phyloP scores from a whole-genome alignment of 257 asterid genomes.

The Forsythia viridissima region DNA sequence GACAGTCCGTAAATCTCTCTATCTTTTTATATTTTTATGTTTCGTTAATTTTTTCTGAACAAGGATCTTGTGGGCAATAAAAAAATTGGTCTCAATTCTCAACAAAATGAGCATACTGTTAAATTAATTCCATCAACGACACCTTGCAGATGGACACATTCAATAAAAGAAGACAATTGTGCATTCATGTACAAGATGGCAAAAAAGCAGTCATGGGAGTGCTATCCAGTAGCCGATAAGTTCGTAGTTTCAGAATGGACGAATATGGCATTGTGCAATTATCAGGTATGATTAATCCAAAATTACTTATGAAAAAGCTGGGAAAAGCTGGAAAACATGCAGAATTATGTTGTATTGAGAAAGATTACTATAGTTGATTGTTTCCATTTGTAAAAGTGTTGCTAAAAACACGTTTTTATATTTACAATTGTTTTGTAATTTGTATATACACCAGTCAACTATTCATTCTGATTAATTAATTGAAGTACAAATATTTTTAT shows the following conservation, averaged over 20 bases:
- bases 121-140: neutral
- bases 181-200: constrained; percentile 13
- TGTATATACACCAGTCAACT: no score
- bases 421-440: no score
- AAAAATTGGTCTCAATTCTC: no score
- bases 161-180: neutral
- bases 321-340: constrained; percentile 25
- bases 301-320: constrained; percentile 23
- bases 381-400: no score
- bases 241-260: constrained; percentile 28
- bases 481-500: no score
- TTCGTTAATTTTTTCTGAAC: no score
- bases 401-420: no score
- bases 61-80: no score
- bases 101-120: neutral
- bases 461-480: no score
- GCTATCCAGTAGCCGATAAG: constrained; percentile 16
- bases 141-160: neutral
- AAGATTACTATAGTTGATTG: no score
- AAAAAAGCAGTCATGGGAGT: constrained; percentile 11
- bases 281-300: constrained; percentile 32
- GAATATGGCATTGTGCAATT: constrained; percentile 27
- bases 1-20: no score
- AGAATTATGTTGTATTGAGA: constrained; percentile 3
- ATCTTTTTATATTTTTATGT: no score